phyloP scores from a whole-genome alignment of 1,284 basidiomycete genomes.

The Ustilago bromivora region DNA sequence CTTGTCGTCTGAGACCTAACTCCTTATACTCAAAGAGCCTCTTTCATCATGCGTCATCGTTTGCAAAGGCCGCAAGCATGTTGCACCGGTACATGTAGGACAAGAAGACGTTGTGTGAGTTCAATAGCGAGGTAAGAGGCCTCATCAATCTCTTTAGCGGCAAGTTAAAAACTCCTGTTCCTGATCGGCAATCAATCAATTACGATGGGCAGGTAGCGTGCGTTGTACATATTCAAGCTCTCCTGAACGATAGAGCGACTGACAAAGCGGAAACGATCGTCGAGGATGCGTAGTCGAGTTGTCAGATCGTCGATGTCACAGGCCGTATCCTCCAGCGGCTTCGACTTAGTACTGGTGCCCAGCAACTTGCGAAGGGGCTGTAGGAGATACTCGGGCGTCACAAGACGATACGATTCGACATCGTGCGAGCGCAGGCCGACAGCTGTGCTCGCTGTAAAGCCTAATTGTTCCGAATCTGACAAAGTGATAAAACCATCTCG shows the following conservation, averaged over 20 bases:
- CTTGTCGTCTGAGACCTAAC: background rate
- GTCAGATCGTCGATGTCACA: slow-evolving; percentile 21
- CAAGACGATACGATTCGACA: slow-evolving; percentile 23
- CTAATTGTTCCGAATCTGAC: background rate
- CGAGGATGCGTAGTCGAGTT: slow-evolving; percentile 31
- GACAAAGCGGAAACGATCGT: slow-evolving; percentile 45
- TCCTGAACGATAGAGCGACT: slow-evolving; percentile 32
- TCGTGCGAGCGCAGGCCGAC: background rate
- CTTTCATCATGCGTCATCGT: background rate
- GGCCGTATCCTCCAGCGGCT: background rate
- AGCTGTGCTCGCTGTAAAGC: no score
- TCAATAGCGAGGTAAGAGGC: background rate
- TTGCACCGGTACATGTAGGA: background rate
- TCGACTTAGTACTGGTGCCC: background rate
- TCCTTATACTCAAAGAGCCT: background rate
- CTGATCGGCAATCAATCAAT: slow-evolving; percentile 17
- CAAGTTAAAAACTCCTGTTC: background rate
- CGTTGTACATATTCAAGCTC: slow-evolving; percentile 25
- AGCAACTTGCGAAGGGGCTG: slow-evolving; percentile 21
- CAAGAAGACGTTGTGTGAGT: no score
- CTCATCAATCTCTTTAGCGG: background rate
- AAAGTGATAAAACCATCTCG: slow-evolving; percentile 48
- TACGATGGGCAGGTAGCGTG: slow-evolving; percentile 22
- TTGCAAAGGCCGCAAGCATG: background rate
- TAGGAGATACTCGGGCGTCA: slow-evolving; percentile 38